phyloP scores from a whole-genome alignment of 441 rosid species.

The Kokia cookei region DNA sequence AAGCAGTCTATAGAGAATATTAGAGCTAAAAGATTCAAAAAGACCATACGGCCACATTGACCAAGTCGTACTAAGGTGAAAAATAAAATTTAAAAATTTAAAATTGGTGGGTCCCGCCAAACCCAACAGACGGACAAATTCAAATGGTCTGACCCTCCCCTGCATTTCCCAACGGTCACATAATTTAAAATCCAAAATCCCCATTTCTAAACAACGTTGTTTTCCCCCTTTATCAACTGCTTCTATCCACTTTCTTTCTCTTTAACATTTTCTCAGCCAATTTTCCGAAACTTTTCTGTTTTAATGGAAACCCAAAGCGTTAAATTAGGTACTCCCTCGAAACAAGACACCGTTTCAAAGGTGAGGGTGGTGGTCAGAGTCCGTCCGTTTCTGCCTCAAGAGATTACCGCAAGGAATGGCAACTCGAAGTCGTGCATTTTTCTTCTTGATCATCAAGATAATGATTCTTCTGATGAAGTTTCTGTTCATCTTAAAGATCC shows the following conservation, averaged over 20 bases:
- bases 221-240: not conserved
- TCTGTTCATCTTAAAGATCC: slow-evolving; percentile 66
- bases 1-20: too few relatives aligned
- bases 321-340: slow-evolving; percentile 19
- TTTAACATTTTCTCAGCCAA: not conserved
- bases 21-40: too few relatives aligned
- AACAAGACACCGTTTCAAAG: slow-evolving; percentile 25
- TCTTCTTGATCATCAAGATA: slow-evolving; percentile 28
- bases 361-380: slow-evolving; percentile 67
- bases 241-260: not conserved
- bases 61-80: too few relatives aligned
- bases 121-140: slow-evolving; percentile 10
- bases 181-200: slow-evolving; percentile 7
- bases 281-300: not conserved
- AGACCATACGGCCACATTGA: too few relatives aligned
- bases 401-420: slow-evolving; percentile 28
- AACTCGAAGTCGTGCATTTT: slow-evolving; percentile 39
- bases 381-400: slow-evolving; percentile 66
- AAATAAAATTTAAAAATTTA: not conserved
- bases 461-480: slow-evolving; percentile 38
- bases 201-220: not conserved
- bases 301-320: slow-evolving; percentile 25
- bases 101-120: slow-evolving; percentile 5
- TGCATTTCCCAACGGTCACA: slow-evolving; percentile 20
- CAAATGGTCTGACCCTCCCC: slow-evolving; percentile 5